Evolutionary conservation across 352 stramenopile species (phyloP), one percentile per base, ranked within the genome.

Genomic region (Phytophthora cryptogea): DNA sequence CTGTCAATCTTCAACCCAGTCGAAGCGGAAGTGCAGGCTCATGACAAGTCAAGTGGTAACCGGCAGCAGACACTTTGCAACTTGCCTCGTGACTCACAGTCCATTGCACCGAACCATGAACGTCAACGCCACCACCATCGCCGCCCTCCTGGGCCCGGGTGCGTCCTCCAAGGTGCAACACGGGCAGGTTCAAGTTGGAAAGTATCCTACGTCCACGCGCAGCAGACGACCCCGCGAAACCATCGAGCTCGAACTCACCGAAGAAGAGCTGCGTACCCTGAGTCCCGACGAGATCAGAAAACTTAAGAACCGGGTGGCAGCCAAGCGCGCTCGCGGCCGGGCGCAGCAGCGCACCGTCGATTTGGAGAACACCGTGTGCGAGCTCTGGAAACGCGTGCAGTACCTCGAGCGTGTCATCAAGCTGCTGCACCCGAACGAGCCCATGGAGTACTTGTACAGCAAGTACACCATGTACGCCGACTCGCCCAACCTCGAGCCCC

Each of bases 221-320:
- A 60, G 57, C 36, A 68, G 74, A 6, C 69, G 72, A 45, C 68
- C 70, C 11, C 80, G 80, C 20, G 63, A 66, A 60, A 72, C 63
- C 6, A 81, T 82, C 27, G 76, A 82, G 2, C 80, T 88, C 13
- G 74, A 82, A 7, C 78, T 88, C 13, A 66, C 80, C 1, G 72
- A 83, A 47, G 66, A 83, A 52, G 58, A 78, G n/a, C 59, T 52
- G 1, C 47, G 50, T 11, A 42, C 32, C 6, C 54, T 90, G 30
- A 72, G 73, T 67, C 70, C 71, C 27, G 66, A 73, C 27, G 78
- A 90, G 53, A 66, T 90, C 30, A 74, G 80, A 58, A 83, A 83
- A 48, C 72, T 84, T 46, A 90, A 90, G 60, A 90, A 90, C 63
- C 80, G 80, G 6, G 78, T 90, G 51, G 78, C 80, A 0, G 80